These are phyloP conservation scores for Ehretia macrophylla DNA, from an alignment of 257 asterid genomes.

Conservation along the genomic window DNA sequence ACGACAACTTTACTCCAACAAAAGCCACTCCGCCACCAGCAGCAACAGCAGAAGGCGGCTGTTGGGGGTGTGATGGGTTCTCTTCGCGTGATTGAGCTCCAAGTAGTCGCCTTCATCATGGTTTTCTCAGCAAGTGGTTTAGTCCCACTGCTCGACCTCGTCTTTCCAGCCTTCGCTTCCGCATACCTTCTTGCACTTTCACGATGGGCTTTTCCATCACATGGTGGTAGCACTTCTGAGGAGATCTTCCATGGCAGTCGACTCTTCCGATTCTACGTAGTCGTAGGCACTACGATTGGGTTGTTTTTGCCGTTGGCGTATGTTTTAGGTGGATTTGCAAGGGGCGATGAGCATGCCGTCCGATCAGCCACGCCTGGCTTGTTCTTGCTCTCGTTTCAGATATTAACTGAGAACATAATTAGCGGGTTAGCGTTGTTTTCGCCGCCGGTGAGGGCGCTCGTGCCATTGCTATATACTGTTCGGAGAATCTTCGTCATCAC, in stretches of 20 bases:
- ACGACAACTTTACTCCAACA: not conserved
- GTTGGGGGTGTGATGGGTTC: constrained; percentile 74
- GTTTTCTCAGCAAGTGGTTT: constrained; percentile 79
- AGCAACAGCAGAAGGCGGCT: constrained; percentile 5
- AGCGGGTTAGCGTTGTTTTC: constrained; percentile 74
- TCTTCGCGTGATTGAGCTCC: constrained; percentile 81
- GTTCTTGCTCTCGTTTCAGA: constrained; percentile 79
- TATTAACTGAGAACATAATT: constrained; percentile 71
- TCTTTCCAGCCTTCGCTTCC: constrained; percentile 61
- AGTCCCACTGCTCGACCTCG: constrained; percentile 67
- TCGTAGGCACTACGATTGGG: constrained; percentile 67
- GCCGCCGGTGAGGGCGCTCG: constrained; percentile 81
- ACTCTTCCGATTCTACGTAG: constrained; percentile 46
- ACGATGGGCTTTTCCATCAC: constrained; percentile 57
- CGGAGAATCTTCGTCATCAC: constrained; percentile 57
- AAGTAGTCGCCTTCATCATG: constrained; percentile 85
- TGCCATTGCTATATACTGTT: constrained; percentile 70
- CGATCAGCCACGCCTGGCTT: constrained; percentile 80
- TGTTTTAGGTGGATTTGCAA: constrained; percentile 84
- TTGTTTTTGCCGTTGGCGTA: constrained; percentile 83
- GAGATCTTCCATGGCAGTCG: constrained; percentile 60
- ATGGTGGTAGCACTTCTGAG: constrained; percentile 23
- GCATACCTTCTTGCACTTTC: constrained; percentile 53
- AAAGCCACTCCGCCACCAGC: constrained; percentile 4
- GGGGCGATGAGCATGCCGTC: constrained; percentile 85